Conservation (phyloP, 345 rosid species). For the Gossypium mustelinum region DNA sequence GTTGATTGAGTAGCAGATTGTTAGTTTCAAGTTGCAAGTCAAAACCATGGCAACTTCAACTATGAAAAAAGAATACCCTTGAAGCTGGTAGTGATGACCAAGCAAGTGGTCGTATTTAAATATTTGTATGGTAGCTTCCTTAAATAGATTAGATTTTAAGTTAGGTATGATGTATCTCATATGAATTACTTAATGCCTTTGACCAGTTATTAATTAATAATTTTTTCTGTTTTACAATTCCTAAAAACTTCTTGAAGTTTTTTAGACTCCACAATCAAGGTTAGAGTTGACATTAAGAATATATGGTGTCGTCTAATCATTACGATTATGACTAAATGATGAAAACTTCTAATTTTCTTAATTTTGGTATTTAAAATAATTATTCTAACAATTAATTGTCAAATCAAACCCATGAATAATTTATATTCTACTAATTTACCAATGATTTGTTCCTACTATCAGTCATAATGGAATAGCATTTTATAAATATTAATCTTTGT, state of each 20-base stretch:
- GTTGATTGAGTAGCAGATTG: background rate
- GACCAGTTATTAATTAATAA: background rate
- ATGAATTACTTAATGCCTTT: background rate
- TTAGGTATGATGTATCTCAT: background rate
- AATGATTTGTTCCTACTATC: too few species aligned
- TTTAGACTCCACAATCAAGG: fast-evolving
- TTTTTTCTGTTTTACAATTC: too few species aligned
- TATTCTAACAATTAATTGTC: too few species aligned
- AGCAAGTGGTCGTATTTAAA: background rate
- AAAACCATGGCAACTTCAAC: background rate
- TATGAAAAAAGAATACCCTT: background rate
- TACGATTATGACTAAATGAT: too few species aligned
- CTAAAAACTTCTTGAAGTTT: fast-evolving
- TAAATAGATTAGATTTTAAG: background rate
- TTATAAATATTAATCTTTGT: too few species aligned
- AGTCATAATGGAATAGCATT: too few species aligned
- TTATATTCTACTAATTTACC: too few species aligned
- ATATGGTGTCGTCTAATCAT: too few species aligned
- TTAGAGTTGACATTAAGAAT: too few species aligned
- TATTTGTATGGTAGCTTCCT: background rate
- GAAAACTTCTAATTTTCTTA: too few species aligned
- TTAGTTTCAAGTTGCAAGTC: background rate
- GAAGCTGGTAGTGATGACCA: background rate
- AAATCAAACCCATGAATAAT: too few species aligned
- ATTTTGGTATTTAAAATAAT: too few species aligned